Conservation (phyloP, 768 basidiomycete genomes). For the Lactarius quietus region DNA sequence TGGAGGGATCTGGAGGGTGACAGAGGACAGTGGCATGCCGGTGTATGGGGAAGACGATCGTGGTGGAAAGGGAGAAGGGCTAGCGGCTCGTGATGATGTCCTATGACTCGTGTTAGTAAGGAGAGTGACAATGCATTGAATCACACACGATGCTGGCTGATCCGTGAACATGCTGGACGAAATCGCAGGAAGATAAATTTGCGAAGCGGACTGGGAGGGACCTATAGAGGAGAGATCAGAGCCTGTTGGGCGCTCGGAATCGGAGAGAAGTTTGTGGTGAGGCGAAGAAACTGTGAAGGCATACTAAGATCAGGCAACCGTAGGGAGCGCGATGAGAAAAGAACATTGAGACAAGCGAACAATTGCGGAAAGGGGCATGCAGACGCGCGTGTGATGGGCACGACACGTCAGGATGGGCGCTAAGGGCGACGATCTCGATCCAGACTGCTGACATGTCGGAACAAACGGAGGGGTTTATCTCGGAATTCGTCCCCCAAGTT, state of each 20-base stretch:
- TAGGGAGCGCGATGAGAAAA: not conserved
- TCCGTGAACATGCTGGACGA: slow-evolving; percentile 20
- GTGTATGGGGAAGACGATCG: slow-evolving; percentile 24
- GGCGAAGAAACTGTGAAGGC: slow-evolving; percentile 19
- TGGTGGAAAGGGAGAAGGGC: slow-evolving; percentile 22
- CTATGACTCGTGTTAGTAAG: slow-evolving; percentile 6
- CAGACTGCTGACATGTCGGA: not conserved
- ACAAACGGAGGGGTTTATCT: not conserved
- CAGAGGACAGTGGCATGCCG: slow-evolving; percentile 19
- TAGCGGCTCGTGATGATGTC: slow-evolving; percentile 6
- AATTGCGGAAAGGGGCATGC: slow-evolving; percentile 4
- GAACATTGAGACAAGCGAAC: not conserved
- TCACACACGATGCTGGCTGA: slow-evolving; percentile 17
- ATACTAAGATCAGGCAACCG: slow-evolving; percentile 17
- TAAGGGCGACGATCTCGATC: slow-evolving; percentile 1
- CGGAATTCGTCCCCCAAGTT: not conserved
- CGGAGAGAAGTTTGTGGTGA: slow-evolving; percentile 9
- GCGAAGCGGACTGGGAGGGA: slow-evolving; percentile 76
- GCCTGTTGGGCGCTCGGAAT: slow-evolving; percentile 27
- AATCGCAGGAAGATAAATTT: slow-evolving; percentile 36
- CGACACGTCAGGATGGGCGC: slow-evolving; percentile 12
- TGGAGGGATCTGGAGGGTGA: slow-evolving; percentile 43
- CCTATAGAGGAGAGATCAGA: slow-evolving; percentile 64
- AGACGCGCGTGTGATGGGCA: not conserved
- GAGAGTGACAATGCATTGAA: not conserved